phyloP scores from a whole-genome alignment of 1,284 basidiomycete species.

The Coniophora puteana region DNA sequence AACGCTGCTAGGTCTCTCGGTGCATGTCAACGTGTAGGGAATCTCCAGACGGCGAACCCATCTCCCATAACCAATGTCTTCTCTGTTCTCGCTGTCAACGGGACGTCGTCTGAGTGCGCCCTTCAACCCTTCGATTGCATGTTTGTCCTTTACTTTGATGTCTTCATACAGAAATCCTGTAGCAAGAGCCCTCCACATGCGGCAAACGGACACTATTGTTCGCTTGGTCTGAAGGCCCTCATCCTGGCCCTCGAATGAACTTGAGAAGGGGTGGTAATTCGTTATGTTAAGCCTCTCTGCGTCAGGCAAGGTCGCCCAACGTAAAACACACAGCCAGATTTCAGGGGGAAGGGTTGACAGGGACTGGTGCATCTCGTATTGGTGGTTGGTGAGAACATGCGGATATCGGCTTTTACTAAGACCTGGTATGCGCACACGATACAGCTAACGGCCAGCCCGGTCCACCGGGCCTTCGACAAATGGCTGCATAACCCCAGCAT shows the following conservation, averaged over 20 bases:
- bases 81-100: conserved; percentile 27
- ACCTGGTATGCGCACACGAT: no score
- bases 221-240: conserved; percentile 29
- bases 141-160: conserved; percentile 34
- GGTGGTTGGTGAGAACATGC: no score
- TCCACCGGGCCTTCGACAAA: no score
- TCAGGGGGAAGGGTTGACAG: conserved; percentile 41
- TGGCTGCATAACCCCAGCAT: no score
- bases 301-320: conserved; percentile 36
- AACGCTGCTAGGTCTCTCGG: conserved; percentile 27
- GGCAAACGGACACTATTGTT: conserved; percentile 51
- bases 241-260: conserved; percentile 16
- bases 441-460: no score
- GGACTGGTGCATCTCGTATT: conserved; percentile 7
- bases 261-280: conserved; percentile 42
- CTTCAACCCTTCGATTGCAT: conserved; percentile 18
- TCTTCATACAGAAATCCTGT: conserved; percentile 50
- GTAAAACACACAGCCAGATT: conserved; percentile 48
- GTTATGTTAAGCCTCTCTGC: conserved; percentile 21
- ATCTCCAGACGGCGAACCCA: conserved; percentile 51
- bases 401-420: no score
- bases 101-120: no score
- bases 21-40: conserved; percentile 51
- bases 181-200: conserved; percentile 46
- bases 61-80: conserved; percentile 21